These are phyloP conservation scores for Paramecium tetraurelia DNA, from an alignment of 73 alveolate genomes.

Conservation along the genomic window DNA sequence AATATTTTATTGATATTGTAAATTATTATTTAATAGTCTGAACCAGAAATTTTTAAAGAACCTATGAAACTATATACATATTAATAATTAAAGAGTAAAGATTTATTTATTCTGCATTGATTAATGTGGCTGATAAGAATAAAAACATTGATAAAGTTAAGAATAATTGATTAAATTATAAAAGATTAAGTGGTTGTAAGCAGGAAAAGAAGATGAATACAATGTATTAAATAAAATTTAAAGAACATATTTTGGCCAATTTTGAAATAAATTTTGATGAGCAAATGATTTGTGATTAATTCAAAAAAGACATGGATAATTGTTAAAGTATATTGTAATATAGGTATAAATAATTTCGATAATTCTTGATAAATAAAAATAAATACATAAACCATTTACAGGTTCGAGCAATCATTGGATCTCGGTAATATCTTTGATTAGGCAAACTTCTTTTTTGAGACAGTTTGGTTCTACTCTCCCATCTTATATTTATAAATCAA, in stretches of 20 bases:
- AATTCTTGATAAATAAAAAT: too few relatives aligned
- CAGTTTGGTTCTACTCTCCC: too few relatives aligned
- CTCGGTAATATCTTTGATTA: too few relatives aligned
- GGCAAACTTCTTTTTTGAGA: too few relatives aligned
- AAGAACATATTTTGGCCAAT: neutral
- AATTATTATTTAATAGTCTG: neutral
- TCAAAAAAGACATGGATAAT: neutral
- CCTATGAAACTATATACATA: too few relatives aligned
- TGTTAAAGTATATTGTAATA: neutral
- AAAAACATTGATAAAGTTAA: neutral
- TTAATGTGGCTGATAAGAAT: neutral
- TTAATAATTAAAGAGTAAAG: neutral
- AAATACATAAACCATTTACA: too few relatives aligned
- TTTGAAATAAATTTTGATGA: too few relatives aligned
- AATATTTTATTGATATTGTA: neutral
- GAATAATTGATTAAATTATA: neutral
- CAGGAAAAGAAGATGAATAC: neutral
- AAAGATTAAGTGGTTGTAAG: conserved; percentile 12
- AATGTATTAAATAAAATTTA: neutral
- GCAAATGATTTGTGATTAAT: neutral
- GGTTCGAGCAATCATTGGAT: too few relatives aligned
- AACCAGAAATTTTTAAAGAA: neutral
- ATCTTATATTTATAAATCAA: too few relatives aligned
- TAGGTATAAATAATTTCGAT: too few relatives aligned
- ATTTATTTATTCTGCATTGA: neutral